Evolutionary conservation across 805 yeast species (phyloP), one percentile per base, ranked within the genome.

Genomic region (Lachancea thermotolerans): DNA sequence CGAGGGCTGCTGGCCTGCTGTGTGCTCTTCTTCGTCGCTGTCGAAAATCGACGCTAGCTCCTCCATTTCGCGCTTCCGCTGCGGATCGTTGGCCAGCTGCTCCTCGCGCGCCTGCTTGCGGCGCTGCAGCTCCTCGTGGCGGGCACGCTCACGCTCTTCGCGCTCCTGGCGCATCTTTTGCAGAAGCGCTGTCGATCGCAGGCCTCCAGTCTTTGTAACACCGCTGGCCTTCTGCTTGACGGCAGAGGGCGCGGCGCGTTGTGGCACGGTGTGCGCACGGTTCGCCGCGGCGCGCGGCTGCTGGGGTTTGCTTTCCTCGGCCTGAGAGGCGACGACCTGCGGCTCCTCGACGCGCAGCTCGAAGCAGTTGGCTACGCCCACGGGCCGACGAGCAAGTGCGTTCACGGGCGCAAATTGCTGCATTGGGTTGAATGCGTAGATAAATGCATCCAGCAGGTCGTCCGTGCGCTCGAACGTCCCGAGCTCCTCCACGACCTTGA

Each of bases 381-480:
- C 34, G 10, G 47, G 47, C 15, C 43, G 42, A 6, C 28, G 33
- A 27, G 8, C 27, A 25, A 30, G 29, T 3, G 36, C 17, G 29
- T 44, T 44, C 15, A 44, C 43, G 4, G 39, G 39, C 11, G 37
- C 25, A 31, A 44, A 44, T 7, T 44, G 43, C 7, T 60, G 57
- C 53, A 52, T 58, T 2, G 67, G 65, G 40, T 57, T 60, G 45
- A 63, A 60, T 4, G 62, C 67, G 51, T 62, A 63, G 17, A 63
- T 63, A 35, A 63, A 63, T 39, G 59, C 58, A 47, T 63, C 67
- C 1, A 46, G 31, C 2, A 63, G 36, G 3, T 50, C 39, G 8
- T 54, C 46, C n/a, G 48, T 46, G 16, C 47, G 46, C 5, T 49
- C 52, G 14, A 53, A 42, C 14, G 48, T 40, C 25, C 40, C 43